A percentile compares a stretch with the other conserved stretches of the same genome.
Evolutionary conservation across 148 eudicot genomes (phyloP).

Genomic region (Cornus suecica): DNA sequence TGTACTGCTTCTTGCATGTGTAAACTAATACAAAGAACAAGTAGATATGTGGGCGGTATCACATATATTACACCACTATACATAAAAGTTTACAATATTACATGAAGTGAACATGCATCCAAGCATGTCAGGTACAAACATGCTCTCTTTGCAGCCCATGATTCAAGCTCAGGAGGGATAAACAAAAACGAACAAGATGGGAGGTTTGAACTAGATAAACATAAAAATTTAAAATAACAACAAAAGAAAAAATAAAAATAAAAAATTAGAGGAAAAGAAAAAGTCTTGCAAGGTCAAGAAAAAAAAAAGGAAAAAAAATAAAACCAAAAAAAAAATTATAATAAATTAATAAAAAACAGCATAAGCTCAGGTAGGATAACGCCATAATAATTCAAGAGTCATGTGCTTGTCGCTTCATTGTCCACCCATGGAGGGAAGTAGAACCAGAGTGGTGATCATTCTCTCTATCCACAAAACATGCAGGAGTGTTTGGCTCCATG

Average conservation of each 20-base stretch:
- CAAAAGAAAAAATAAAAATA: accelerated
- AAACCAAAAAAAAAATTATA: no score
- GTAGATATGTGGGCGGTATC: no score
- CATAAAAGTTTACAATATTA: no score
- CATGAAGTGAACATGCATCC: background rate
- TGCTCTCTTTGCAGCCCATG: background rate
- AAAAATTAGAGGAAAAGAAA: background rate
- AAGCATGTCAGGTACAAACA: background rate
- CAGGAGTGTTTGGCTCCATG: background rate
- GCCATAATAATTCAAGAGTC: conserved; percentile 3
- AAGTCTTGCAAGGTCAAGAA: conserved; percentile 84
- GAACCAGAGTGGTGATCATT: background rate
- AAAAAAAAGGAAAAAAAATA: conserved; percentile 7
- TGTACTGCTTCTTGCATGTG: no score
- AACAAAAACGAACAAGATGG: conserved; percentile 9
- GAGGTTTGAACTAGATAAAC: conserved; percentile 16
- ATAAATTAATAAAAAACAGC: background rate
- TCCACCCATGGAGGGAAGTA: background rate
- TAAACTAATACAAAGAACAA: no score
- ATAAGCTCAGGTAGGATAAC: conserved; percentile 48
- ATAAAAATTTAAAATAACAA: background rate
- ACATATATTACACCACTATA: no score
- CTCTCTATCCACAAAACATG: background rate
- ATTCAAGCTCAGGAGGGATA: conserved; percentile 56
- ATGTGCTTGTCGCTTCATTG: conserved; percentile 5